phyloP scores from a whole-genome alignment of 2,329 filamentous ascomycete species.

The Sarocladium kiliense region DNA sequence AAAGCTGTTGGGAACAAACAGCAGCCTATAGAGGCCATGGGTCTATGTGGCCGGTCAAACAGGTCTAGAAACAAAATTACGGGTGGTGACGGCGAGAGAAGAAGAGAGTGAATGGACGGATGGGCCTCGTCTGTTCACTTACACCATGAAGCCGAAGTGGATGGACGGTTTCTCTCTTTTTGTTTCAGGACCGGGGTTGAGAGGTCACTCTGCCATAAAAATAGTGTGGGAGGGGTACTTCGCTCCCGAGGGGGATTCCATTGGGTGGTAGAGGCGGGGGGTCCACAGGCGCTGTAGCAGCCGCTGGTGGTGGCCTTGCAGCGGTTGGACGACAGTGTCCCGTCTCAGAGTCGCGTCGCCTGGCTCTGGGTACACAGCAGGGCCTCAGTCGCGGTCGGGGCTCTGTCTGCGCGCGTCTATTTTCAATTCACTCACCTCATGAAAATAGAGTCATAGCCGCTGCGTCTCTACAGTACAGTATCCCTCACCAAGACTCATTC shows the following conservation, averaged over 20 bases:
- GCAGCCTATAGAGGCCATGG: not conserved
- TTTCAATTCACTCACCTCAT: not conserved
- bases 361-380: not conserved
- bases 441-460: not conserved
- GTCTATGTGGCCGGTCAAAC: not conserved
- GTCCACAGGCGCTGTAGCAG: not conserved
- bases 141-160: too few relatives aligned
- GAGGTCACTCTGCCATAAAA: not conserved
- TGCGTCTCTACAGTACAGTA: too few relatives aligned
- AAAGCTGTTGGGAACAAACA: not conserved
- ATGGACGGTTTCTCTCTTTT: too few relatives aligned
- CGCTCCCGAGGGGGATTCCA: not conserved
- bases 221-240: not conserved
- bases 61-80: not conserved
- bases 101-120: too few relatives aligned
- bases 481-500: not conserved
- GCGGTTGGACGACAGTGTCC: not conserved
- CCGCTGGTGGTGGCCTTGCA: not conserved
- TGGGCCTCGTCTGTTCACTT: too few relatives aligned
- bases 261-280: not conserved
- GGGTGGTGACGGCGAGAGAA: too few relatives aligned
- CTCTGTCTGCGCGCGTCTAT: not conserved
- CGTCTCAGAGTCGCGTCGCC: too few relatives aligned
- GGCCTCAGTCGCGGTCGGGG: not conserved
- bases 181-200: conserved; percentile 5